Evolutionary conservation across 352 stramenopile species (phyloP).

Genomic region (Globisporangium viniferum): DNA sequence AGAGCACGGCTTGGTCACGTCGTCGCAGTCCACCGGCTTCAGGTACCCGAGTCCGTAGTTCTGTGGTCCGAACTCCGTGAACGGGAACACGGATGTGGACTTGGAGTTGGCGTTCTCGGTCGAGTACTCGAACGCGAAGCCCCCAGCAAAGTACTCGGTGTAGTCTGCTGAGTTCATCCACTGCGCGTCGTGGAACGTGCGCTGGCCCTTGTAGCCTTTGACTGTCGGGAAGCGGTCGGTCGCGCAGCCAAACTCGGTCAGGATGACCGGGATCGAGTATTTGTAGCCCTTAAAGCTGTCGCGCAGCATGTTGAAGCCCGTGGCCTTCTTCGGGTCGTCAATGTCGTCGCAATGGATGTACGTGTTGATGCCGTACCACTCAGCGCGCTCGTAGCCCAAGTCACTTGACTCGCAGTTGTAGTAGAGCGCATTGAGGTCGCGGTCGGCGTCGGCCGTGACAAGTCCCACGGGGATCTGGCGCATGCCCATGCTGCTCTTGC

Average conservation of each 20-base stretch:
- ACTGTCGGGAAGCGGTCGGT: slow-evolving; percentile 41
- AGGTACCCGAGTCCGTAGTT: slow-evolving; percentile 85
- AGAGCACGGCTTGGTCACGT: slow-evolving; percentile 37
- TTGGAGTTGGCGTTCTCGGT: slow-evolving; percentile 76
- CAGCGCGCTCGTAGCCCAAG: slow-evolving; percentile 64
- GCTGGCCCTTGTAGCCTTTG: slow-evolving; percentile 66
- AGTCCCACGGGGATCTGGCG: slow-evolving; percentile 73
- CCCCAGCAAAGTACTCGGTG: slow-evolving; percentile 58
- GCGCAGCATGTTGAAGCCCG: slow-evolving; percentile 58
- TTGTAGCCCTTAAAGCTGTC: slow-evolving; percentile 62
- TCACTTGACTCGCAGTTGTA: slow-evolving; percentile 78
- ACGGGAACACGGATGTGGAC: slow-evolving; percentile 53
- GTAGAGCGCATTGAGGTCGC: slow-evolving; percentile 65
- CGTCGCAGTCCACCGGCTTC: slow-evolving; percentile 56
- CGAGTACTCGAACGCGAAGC: slow-evolving; percentile 78
- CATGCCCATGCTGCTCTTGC: slow-evolving; percentile 30
- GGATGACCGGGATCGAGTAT: slow-evolving; percentile 45
- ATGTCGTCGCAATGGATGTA: slow-evolving; percentile 77
- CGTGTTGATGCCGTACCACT: slow-evolving; percentile 87
- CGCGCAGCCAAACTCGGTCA: slow-evolving; percentile 68
- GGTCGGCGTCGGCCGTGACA: slow-evolving; percentile 60
- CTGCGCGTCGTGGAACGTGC: slow-evolving; percentile 66
- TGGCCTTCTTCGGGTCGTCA: slow-evolving; percentile 32
- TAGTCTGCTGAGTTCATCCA: slow-evolving; percentile 54
- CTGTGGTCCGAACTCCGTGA: slow-evolving; percentile 52